Base-by-base conservation (phyloP, 306 rosid species). In the Erythrophleum fordii region DNA sequence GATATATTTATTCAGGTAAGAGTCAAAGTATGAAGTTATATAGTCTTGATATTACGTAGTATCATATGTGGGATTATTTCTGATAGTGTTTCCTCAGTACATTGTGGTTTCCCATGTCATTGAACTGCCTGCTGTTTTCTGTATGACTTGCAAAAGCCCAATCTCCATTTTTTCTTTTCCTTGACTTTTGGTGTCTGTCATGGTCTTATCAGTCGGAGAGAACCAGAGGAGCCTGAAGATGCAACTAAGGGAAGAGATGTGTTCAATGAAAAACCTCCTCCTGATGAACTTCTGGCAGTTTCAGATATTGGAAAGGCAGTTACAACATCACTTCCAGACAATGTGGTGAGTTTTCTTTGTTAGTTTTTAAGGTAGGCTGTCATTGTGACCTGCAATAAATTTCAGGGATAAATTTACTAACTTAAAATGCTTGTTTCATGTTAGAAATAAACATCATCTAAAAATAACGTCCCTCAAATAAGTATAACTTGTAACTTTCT, bases 161-260 rank as follows among this genome's bases (percentile, higher is more conserved):
- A 53, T 77, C 80, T 72, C 41, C 26, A 23, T 73, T 20, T 53
- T 56, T 66, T 74, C 69, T 77, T 42, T 46, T 12, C 18, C 12
- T 12, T 61, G 35, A 87, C 72, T 58, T 77, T 72, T 68, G 83
- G 83, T 35, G 17, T 72, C 51, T 74, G 49, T 70, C 77, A 14
- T 85, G 53, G 20, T 68, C 73, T 8, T 67, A 13, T 71, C 60
- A 95, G 99, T 90, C 96, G 91, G 80, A 91, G 99, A 87, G 98
- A 95, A 80, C 99, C 99, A 2, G 99, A 95, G 92, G 99, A 95
- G 89, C 98, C 99, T 45, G 99, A 95, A 88, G 99, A 95, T 86
- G 97, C 99, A 66, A 93, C 96, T 20, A 95, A 95, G 82, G 99
- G 99, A 82, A 93, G 99, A 82, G 99, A 95, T 78, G 94, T 95